Evolutionary conservation across 2,329 filamentous ascomycete genomes (phyloP), one percentile per base, ranked within the genome.

Genomic region (Onygenales sp.): DNA sequence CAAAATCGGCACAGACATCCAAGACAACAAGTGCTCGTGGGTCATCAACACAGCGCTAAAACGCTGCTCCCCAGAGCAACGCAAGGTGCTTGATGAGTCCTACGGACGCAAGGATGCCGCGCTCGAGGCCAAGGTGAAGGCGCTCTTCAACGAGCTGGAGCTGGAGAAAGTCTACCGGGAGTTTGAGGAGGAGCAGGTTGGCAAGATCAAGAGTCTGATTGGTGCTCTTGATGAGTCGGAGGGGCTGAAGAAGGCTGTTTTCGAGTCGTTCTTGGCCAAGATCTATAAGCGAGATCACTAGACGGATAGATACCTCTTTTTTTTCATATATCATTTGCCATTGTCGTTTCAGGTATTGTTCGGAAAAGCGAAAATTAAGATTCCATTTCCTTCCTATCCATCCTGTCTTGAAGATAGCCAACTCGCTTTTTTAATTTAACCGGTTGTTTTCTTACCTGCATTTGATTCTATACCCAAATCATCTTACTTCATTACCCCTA

Each of bases 11-110:
- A 98, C 93, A 56, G 93, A 98, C 67, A 98, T 98, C 72, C 85
- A 91, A 79, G 93, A 98, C 77, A 98, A 98, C 82, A 98, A 98
- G 81, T 98, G 93, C 80, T 94, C 89, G 43, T 98, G 93, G 93
- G 78, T 98, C 56, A 82, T 98, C 73, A 98, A 98, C 80, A 86
- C 95, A 74, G 93, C 93, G 46, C 79, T 98, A 55, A 80, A 84
- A 69, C 80, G 86, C 58, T 87, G 82, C 59, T 91, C 81, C 2
- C 84, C 89, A 1, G 89, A 92, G 70, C 93, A 98, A 80, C 84
- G 90, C 67, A 80, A 87, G 73, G 72, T 94, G 41, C 84, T 98
- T 50, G 89, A 96, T 67, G 83, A 89, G 54, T 92, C 95, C 77
- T 98, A 98, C 71, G 93, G 93, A 62, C 84, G 84, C 69, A 98